These are phyloP conservation scores for Pleurozium schreberi DNA, from an alignment of 225 moss, liverwort and hornwort species.

Conservation along the genomic window DNA sequence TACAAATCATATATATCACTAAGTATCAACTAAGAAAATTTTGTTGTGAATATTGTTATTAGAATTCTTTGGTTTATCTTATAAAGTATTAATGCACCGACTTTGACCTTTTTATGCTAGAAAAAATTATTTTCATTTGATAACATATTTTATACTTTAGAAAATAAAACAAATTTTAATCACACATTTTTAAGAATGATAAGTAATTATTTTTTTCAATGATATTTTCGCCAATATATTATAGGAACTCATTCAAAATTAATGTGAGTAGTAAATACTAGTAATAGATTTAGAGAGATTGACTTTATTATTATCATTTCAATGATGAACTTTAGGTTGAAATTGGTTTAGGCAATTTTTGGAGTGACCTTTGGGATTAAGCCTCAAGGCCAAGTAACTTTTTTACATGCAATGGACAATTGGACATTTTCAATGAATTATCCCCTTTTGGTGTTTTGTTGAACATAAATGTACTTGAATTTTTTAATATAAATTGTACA, in stretches of 20 bases:
- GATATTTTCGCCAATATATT: neutral
- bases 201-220: neutral
- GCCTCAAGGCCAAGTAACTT: too few species aligned
- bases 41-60: accelerated
- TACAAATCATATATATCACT: too few species aligned
- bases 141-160: neutral
- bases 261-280: neutral
- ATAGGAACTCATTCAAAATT: neutral
- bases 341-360: too few species aligned
- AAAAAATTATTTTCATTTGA: neutral
- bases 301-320: neutral
- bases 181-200: neutral
- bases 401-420: too few species aligned
- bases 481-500: too few species aligned
- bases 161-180: neutral
- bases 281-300: accelerated
- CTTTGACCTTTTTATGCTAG: neutral
- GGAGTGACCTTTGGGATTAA: too few species aligned
- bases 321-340: too few species aligned
- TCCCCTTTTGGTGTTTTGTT: too few species aligned
- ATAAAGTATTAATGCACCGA: neutral
- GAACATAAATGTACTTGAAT: too few species aligned
- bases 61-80: neutral
- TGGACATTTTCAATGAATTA: too few species aligned
- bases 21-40: neutral